Base-by-base conservation (phyloP, 73 alveolate genomes). In the Paramecium primaurelia region DNA sequence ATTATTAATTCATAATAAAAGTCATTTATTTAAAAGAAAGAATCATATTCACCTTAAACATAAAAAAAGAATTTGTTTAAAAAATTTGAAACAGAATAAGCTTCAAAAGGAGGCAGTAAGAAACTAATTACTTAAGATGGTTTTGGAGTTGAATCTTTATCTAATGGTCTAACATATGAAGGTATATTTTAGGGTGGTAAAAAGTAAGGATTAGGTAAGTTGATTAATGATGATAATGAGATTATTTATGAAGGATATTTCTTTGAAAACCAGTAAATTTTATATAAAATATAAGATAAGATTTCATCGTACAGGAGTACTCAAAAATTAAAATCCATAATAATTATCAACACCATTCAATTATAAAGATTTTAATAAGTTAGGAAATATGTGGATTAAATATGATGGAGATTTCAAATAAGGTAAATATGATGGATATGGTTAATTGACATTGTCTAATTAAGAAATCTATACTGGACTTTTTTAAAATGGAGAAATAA, bases 201-300 rank as follows among this genome's bases (percentile, higher is more conserved):
- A 49, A 80, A 80, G 75, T 18, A 80, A 18, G 91, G 91, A 1
- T 4, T 25, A 20, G 91, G 91, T 12, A 80, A 80, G 30, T 22
- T 80, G 0, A 26, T 80, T 10, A 49, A 80, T 45, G 91, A 80
- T 47, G 91, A 80, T 11, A 49, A 80, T 26, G 91, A 80, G 16
- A 64, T 80, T 14, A 80, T 80, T 45, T 80, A 80, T 47, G 91
- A 80, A 28, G 91, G 91, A 20, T 44, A 80, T 20, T 80, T 80
- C 30, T 36, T 8, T 42, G 91, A 80, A 26, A 80, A 80, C 49
- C 22, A 42, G 91, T 80, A 80, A 42, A 80, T 44, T 45, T n/a
- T 44, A 32, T 20, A 45, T 80, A 32, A 32, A 45, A 45, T 80
- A 45, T 44, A 2, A 80, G 91, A 26, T 45, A 45, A 80, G 91